Evolutionary conservation across 306 rosid species (phyloP).

Genomic region (Malus sylvestris): DNA sequence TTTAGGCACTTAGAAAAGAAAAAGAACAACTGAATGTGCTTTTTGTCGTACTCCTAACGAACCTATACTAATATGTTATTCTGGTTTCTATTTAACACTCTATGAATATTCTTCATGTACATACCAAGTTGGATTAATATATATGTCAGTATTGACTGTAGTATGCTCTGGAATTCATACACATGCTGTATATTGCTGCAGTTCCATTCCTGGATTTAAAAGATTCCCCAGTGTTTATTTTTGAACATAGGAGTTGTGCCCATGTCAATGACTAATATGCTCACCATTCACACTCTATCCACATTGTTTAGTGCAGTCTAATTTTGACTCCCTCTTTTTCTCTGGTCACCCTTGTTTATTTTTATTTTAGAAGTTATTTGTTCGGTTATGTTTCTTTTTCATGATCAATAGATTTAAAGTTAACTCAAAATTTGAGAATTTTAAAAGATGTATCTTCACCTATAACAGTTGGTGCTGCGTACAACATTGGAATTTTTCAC

Average conservation of each 20-base stretch:
- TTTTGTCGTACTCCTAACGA: too few relatives aligned
- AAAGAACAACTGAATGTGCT: too few relatives aligned
- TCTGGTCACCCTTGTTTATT: neutral
- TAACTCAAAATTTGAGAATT: neutral
- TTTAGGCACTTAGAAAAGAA: too few relatives aligned
- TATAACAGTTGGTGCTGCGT: constrained; percentile 66
- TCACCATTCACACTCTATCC: neutral
- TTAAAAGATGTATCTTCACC: neutral
- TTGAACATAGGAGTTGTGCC: neutral
- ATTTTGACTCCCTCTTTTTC: neutral
- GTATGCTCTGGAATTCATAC: too few relatives aligned
- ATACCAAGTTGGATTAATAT: too few relatives aligned
- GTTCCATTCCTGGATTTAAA: too few relatives aligned
- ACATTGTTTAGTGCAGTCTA: neutral
- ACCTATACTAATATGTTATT: too few relatives aligned
- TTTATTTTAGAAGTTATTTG: neutral
- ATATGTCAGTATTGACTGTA: too few relatives aligned
- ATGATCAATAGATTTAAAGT: neutral
- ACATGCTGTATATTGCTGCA: too few relatives aligned
- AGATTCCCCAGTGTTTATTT: neutral
- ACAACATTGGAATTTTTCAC: constrained; percentile 91
- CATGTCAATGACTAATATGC: neutral
- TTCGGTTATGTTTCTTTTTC: neutral
- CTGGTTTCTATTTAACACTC: too few relatives aligned
- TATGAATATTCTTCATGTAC: too few relatives aligned